Percentiles rank a stretch among this genome's conserved stretches.
These are phyloP conservation scores for Talaromyces stipitatus DNA, from an alignment of 495 filamentous ascomycete genomes.

Conservation along the genomic window DNA sequence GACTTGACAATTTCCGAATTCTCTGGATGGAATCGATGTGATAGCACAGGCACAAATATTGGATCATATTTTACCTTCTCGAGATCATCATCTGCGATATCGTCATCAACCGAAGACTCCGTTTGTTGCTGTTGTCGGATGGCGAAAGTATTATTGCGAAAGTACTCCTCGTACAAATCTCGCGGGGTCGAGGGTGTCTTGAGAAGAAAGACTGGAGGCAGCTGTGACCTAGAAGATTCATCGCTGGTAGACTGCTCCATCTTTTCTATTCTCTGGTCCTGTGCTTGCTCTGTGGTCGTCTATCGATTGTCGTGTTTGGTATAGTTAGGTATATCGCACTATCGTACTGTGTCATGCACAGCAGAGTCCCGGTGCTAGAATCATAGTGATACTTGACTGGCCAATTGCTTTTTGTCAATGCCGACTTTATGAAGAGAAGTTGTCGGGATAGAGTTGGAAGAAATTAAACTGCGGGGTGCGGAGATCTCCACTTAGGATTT, in stretches of 20 bases:
- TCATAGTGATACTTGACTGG: neutral
- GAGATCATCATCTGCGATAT: conserved; percentile 9
- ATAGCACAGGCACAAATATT: conserved; percentile 75
- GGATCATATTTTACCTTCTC: conserved; percentile 26
- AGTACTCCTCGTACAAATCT: conserved; percentile 74
- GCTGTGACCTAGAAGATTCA: neutral
- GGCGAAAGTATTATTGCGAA: conserved; percentile 33
- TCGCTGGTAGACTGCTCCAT: too few relatives aligned
- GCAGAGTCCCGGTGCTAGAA: too few relatives aligned
- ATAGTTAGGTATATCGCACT: neutral
- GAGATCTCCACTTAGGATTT: neutral
- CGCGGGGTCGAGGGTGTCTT: conserved; percentile 76
- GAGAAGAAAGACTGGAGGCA: conserved; percentile 64
- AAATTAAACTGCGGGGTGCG: neutral
- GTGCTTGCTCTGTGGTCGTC: neutral
- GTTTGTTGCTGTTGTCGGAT: neutral
- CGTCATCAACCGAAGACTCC: neutral
- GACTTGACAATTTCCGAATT: conserved; percentile 38
- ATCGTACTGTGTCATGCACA: too few relatives aligned
- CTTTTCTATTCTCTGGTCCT: neutral
- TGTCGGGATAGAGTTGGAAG: neutral
- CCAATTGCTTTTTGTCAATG: neutral
- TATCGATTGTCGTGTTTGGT: neutral
- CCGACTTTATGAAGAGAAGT: neutral
- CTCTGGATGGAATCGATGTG: conserved; percentile 52